phyloP scores from a whole-genome alignment of 371 early-diverging fungal species.

The Syncephalastrum racemosum region DNA sequence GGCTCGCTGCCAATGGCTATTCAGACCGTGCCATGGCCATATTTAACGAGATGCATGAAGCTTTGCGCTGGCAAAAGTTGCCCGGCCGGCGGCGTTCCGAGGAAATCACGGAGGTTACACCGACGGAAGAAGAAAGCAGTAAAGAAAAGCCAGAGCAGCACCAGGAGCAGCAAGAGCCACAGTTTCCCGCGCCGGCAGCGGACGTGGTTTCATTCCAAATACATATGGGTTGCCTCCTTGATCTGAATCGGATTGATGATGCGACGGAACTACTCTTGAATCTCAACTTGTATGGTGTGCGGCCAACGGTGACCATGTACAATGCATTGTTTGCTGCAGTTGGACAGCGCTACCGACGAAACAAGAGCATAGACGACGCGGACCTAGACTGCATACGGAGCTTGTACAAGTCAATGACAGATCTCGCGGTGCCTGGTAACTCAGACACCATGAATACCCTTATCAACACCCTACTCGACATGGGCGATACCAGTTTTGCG shows the following conservation, averaged over 20 bases:
- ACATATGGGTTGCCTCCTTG: conserved; percentile 30
- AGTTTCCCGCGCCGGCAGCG: conserved; percentile 21
- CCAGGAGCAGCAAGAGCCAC: neutral
- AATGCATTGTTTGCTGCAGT: conserved; percentile 36
- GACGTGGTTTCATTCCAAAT: conserved; percentile 40
- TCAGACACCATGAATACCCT: conserved; percentile 51
- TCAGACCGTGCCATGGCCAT: conserved; percentile 26
- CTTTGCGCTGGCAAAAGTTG: conserved; percentile 5
- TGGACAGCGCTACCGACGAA: conserved; percentile 11
- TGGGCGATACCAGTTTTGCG: conserved; percentile 48
- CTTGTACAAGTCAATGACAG: conserved; percentile 30
- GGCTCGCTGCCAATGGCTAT: conserved; percentile 27
- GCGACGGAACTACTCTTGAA: conserved; percentile 20
- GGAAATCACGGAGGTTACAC: neutral
- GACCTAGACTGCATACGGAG: conserved; percentile 12
- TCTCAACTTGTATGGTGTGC: conserved; percentile 20
- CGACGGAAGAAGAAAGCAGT: neutral
- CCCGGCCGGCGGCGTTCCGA: conserved; percentile 3
- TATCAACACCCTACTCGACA: conserved; percentile 56
- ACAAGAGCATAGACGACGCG: neutral
- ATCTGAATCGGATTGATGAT: conserved; percentile 15
- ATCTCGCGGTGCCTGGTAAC: conserved; percentile 33
- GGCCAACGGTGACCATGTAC: conserved; percentile 34
- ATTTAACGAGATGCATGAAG: conserved; percentile 26
- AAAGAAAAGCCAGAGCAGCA: conserved; percentile 4